phyloP scores from a whole-genome alignment of 164 flowering plant genomes.

The Buxus sempervirens region DNA sequence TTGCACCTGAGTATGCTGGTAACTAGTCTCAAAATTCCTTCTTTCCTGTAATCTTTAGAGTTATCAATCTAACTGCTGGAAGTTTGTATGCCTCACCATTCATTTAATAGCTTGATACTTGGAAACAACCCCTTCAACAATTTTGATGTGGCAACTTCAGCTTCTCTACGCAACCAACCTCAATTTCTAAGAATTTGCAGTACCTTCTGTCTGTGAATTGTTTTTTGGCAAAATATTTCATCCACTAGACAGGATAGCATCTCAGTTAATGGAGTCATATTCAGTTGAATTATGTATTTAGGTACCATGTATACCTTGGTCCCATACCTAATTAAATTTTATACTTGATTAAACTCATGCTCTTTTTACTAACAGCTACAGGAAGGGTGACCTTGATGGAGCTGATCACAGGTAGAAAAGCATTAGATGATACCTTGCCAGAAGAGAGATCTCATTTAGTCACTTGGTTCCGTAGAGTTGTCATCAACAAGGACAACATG shows the following conservation, averaged over 20 bases:
- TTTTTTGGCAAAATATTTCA: too few relatives aligned
- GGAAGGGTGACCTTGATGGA: conserved; percentile 53
- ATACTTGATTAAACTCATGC: neutral
- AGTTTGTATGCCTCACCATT: neutral
- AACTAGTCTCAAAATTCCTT: neutral
- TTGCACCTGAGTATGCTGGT: conserved; percentile 29
- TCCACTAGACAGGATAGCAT: too few relatives aligned
- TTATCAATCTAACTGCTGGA: neutral
- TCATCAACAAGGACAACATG: conserved; percentile 35
- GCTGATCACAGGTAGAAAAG: conserved; percentile 40
- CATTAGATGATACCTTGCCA: conserved; percentile 25
- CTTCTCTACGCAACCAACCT: neutral
- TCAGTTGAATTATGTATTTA: neutral
- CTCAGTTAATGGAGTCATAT: too few relatives aligned
- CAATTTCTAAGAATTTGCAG: too few relatives aligned
- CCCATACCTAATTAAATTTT: neutral
- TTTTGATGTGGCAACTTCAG: neutral
- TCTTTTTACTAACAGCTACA: conserved; percentile 26
- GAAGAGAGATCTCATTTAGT: conserved; percentile 41
- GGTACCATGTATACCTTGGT: neutral
- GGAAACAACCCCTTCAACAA: neutral
- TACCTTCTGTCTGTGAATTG: too few relatives aligned
- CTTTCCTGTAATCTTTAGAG: neutral
- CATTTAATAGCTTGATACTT: neutral
- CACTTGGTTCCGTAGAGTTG: conserved; percentile 41